Percentiles rank a stretch among this genome's conserved stretches.
phyloP scores from a whole-genome alignment of 129 eudicot genomes.

The Centella asiatica region DNA sequence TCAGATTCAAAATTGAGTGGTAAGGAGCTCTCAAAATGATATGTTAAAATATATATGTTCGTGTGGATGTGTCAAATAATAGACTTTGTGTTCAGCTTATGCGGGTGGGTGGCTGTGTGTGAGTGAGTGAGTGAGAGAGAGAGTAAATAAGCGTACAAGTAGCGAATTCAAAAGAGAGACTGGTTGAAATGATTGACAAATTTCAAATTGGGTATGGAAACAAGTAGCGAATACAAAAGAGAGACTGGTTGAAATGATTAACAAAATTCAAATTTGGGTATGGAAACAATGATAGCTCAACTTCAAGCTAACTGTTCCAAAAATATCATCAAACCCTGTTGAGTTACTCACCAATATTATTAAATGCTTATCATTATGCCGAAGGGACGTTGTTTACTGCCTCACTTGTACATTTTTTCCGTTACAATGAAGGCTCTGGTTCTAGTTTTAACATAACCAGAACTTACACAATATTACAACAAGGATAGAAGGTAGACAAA shows the following conservation, averaged over 20 bases:
- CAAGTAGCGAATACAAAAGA: no score
- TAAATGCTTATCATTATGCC: not conserved
- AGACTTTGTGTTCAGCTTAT: no score
- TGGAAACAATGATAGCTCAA: not conserved
- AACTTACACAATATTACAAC: conserved; percentile 14
- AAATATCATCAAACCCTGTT: not conserved
- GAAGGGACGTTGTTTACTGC: not conserved
- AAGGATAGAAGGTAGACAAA: not conserved
- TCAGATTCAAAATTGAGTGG: no score
- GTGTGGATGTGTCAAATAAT: no score
- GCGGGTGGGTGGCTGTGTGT: no score
- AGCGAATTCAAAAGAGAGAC: not conserved
- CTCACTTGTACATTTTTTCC: conserved; percentile 15
- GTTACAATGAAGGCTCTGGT: conserved; percentile 12
- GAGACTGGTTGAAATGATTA: no score
- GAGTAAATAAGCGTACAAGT: not conserved
- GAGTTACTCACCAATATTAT: not conserved
- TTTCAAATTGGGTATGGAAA: no score
- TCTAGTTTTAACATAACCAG: no score
- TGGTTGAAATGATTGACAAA: not conserved
- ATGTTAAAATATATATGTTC: no score
- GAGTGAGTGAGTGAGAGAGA: no score
- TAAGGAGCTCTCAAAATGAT: no score
- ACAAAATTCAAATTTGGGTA: no score
- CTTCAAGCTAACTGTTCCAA: not conserved